Evolutionary conservation across 441 rosid genomes (phyloP).

Genomic region (California macrophylla): DNA sequence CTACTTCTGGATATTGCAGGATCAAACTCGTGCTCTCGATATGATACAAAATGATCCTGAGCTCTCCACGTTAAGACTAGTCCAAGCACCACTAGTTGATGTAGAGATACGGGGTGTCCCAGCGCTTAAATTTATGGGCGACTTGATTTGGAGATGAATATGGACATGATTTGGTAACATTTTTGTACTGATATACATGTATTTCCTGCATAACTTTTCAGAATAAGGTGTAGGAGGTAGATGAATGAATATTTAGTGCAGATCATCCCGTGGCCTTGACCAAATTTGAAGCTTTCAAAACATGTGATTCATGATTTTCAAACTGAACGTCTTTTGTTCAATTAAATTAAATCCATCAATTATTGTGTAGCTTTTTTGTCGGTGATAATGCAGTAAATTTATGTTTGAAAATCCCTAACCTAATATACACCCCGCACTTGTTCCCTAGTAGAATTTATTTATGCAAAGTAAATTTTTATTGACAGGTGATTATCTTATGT

Average conservation of each 20-base stretch:
- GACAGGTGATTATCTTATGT: no score
- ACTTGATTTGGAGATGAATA: slow-evolving; percentile 44
- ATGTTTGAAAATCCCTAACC: no score
- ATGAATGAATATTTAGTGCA: background rate
- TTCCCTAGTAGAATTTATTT: no score
- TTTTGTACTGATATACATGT: background rate
- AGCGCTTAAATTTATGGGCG: slow-evolving; percentile 67
- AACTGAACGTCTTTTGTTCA: no score
- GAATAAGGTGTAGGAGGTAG: background rate
- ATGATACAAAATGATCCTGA: slow-evolving; percentile 46
- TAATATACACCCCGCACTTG: no score
- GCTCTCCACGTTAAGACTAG: slow-evolving; percentile 45
- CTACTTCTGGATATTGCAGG: slow-evolving; percentile 32
- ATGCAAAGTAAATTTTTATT: no score
- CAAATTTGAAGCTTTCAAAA: background rate
- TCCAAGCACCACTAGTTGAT: slow-evolving; percentile 54
- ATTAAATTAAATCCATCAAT: no score
- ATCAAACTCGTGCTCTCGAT: slow-evolving; percentile 54
- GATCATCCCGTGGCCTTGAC: background rate
- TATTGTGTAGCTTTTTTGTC: no score
- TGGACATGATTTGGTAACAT: slow-evolving; percentile 4
- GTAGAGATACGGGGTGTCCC: slow-evolving; percentile 72
- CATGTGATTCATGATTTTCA: no score
- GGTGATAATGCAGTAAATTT: no score
- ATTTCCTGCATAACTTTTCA: background rate